Conservation (phyloP, 192 early-diverging fungal genomes). For the Backusella luteola region DNA sequence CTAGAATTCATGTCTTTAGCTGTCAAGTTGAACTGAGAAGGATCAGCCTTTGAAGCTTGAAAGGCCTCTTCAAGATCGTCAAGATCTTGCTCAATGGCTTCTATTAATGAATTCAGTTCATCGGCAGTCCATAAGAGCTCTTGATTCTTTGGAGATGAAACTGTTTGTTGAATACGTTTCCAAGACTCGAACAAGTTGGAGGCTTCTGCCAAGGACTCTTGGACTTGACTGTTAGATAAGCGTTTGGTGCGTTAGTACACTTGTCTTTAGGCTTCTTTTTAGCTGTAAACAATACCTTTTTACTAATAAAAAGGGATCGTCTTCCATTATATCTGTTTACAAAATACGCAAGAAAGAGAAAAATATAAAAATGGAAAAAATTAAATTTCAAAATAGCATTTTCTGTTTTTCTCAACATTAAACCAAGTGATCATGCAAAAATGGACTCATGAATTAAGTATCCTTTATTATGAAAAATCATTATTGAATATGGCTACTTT, state of each 20-base stretch:
- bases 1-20: conserved; percentile 36
- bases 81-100: conserved; percentile 47
- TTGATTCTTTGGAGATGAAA: conserved; percentile 50
- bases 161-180: conserved; percentile 55
- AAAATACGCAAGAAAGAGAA: background rate
- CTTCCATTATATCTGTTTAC: background rate
- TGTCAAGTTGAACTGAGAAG: conserved; percentile 43
- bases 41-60: conserved; percentile 30
- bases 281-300: conserved; percentile 7
- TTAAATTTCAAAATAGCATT: too few relatives aligned
- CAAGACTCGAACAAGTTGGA: conserved; percentile 47
- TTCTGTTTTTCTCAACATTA: too few relatives aligned
- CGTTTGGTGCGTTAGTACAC: background rate
- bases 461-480: too few relatives aligned
- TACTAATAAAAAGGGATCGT: conserved; percentile 24
- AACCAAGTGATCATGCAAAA: too few relatives aligned
- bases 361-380: too few relatives aligned
- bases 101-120: conserved; percentile 39
- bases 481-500: background rate
- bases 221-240: conserved; percentile 38
- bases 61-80: conserved; percentile 56
- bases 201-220: conserved; percentile 40
- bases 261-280: background rate
- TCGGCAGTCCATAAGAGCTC: conserved; percentile 56
- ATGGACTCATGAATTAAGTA: too few relatives aligned